These are phyloP conservation scores for Diutina pseudorugosa DNA, from an alignment of 1,139 yeast genomes.

Conservation along the genomic window DNA sequence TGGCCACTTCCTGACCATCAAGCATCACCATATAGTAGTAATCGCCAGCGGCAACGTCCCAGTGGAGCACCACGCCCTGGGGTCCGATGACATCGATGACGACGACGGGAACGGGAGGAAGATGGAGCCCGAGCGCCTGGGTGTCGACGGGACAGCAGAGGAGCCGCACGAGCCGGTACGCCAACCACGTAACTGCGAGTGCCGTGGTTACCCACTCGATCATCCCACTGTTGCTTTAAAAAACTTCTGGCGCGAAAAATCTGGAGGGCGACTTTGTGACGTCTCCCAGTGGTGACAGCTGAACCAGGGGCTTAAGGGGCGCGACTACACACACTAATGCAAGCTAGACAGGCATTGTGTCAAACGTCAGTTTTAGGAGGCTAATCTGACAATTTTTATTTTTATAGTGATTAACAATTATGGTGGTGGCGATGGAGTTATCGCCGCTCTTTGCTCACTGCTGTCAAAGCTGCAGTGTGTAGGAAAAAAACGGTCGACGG, in stretches of 20 bases:
- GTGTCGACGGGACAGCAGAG: background rate
- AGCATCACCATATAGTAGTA: conserved; percentile 24
- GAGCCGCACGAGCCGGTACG: background rate
- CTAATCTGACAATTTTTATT: too few species aligned
- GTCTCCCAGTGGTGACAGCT: background rate
- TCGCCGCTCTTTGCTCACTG: background rate
- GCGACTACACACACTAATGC: too few species aligned
- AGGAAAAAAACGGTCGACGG: background rate
- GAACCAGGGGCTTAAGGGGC: too few species aligned
- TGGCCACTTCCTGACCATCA: conserved; percentile 27
- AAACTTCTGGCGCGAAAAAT: background rate
- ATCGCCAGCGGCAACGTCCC: conserved; percentile 31
- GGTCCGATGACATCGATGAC: conserved; percentile 26
- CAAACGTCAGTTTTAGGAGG: too few species aligned
- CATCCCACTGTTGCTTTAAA: background rate
- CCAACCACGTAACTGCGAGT: background rate
- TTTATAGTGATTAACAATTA: too few species aligned
- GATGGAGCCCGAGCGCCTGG: conserved; percentile 13
- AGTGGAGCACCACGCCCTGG: conserved; percentile 24
- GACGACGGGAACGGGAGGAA: conserved; percentile 29
- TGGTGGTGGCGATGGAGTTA: background rate
- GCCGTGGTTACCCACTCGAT: background rate
- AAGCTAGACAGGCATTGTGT: too few species aligned
- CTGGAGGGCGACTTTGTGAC: background rate
- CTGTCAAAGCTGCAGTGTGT: background rate